Conservation (phyloP, 1,284 basidiomycete species). For the Paramarasmius palmivorus region DNA sequence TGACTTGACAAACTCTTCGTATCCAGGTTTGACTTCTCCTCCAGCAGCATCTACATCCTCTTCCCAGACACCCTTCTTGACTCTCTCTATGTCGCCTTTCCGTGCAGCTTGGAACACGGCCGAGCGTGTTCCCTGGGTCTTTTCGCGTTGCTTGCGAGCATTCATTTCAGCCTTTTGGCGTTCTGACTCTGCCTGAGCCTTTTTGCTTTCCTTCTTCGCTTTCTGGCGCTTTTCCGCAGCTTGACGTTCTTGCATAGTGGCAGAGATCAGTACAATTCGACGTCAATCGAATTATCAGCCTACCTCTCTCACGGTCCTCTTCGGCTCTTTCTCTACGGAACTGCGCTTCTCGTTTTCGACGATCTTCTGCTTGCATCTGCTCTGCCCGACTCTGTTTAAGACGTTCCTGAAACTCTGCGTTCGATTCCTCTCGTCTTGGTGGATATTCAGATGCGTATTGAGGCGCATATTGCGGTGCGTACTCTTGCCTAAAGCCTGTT, state of each 20-base stretch:
- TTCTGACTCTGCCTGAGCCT: slow-evolving; percentile 49
- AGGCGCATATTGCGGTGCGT: slow-evolving; percentile 7
- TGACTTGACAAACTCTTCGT: slow-evolving; percentile 47
- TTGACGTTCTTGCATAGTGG: slow-evolving; percentile 41
- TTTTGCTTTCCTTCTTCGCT: slow-evolving; percentile 52
- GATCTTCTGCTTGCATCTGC: slow-evolving; percentile 51
- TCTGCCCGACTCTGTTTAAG: slow-evolving; percentile 51
- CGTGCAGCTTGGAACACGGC: slow-evolving; percentile 65
- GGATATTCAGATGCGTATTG: too few relatives aligned
- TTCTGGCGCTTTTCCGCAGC: slow-evolving; percentile 60
- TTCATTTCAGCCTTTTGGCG: slow-evolving; percentile 53
- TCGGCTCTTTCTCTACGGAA: slow-evolving; percentile 45
- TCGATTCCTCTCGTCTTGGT: slow-evolving; percentile 34
- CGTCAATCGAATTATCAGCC: too few relatives aligned
- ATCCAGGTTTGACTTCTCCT: slow-evolving; percentile 62
- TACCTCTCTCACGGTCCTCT: slow-evolving; percentile 55
- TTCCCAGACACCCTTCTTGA: slow-evolving; percentile 68
- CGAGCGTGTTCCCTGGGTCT: slow-evolving; percentile 55
- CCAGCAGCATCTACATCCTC: slow-evolving; percentile 68
- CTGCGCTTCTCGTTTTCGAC: slow-evolving; percentile 45
- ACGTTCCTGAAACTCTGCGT: slow-evolving; percentile 51
- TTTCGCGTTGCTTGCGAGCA: slow-evolving; percentile 44
- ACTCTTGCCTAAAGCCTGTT: slow-evolving; percentile 17
- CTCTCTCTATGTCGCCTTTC: slow-evolving; percentile 46
- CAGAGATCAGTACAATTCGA: slow-evolving; percentile 12